Conservation (phyloP, 495 filamentous ascomycete genomes). For the Tuber indicum region DNA sequence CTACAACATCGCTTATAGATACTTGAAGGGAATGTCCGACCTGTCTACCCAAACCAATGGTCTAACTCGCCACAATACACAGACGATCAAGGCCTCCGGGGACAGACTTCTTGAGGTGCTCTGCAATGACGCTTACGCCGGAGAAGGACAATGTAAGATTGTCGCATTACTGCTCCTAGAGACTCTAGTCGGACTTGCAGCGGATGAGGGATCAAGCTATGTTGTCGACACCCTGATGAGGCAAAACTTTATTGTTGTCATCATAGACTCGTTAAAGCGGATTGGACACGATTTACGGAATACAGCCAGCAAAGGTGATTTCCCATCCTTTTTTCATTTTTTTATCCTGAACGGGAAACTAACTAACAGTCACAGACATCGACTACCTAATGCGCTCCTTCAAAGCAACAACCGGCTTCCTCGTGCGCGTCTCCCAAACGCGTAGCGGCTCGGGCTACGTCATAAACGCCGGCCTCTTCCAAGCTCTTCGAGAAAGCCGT, state of each 20-base stretch:
- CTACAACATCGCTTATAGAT: constrained; percentile 82
- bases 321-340: constrained; percentile 5
- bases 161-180: constrained; percentile 71
- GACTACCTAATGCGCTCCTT: constrained; percentile 56
- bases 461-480: constrained; percentile 82
- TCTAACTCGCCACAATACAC: constrained; percentile 56
- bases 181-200: constrained; percentile 61
- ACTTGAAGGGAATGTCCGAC: constrained; percentile 66
- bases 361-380: constrained; percentile 46
- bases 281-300: constrained; percentile 59
- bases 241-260: constrained; percentile 81
- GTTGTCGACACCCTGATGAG: constrained; percentile 72
- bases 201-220: constrained; percentile 57
- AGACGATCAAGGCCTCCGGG: constrained; percentile 68
- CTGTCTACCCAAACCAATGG: constrained; percentile 43
- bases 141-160: constrained; percentile 70
- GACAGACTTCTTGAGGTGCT: constrained; percentile 73
- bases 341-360: constrained; percentile 16
- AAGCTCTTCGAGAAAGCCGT: constrained; percentile 65
- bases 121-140: constrained; percentile 88
- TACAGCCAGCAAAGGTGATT: constrained; percentile 50
- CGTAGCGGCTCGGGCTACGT: constrained; percentile 71
- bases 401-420: constrained; percentile 69
- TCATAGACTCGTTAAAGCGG: constrained; percentile 73
- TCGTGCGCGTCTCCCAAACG: constrained; percentile 77